Percentiles rank a stretch among this genome's conserved stretches.
Evolutionary conservation across 345 rosid genomes (phyloP).

Genomic region (Hibiscus syriacus): DNA sequence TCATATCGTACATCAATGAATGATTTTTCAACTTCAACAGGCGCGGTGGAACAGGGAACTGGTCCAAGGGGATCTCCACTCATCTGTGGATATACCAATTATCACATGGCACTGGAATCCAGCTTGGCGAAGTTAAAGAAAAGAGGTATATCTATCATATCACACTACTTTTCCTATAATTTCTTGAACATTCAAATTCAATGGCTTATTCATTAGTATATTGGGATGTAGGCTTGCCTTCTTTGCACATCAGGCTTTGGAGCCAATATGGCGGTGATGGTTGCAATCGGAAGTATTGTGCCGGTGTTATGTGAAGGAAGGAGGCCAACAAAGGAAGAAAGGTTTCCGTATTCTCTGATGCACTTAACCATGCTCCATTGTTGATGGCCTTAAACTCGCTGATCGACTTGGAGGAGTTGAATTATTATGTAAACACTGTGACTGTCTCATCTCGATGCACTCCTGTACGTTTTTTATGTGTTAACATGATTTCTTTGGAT

Average conservation of each 20-base stretch:
- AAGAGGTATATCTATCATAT: not conserved
- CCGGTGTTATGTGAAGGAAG: slow-evolving; percentile 11
- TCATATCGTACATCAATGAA: too few relatives aligned
- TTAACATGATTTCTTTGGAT: too few relatives aligned
- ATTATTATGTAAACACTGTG: slow-evolving; percentile 62
- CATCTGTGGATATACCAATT: not conserved
- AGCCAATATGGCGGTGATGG: slow-evolving; percentile 91
- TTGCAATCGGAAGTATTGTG: slow-evolving; percentile 60
- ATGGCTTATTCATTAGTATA: too few relatives aligned
- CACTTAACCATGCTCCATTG: slow-evolving; percentile 89
- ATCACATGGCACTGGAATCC: not conserved
- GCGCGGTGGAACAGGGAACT: not conserved
- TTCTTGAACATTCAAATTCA: too few relatives aligned
- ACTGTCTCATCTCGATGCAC: slow-evolving; percentile 60
- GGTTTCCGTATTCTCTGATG: slow-evolving; percentile 83
- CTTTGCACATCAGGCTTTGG: slow-evolving; percentile 89
- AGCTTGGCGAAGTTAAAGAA: not conserved
- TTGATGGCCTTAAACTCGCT: slow-evolving; percentile 86
- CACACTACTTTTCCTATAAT: too few relatives aligned
- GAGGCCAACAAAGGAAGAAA: slow-evolving; percentile 41
- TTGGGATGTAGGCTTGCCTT: slow-evolving; percentile 63
- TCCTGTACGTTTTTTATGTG: slow-evolving; percentile 61
- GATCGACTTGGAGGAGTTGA: slow-evolving; percentile 49
- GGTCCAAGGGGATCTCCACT: not conserved
- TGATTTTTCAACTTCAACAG: not conserved